Percentiles rank a stretch among this genome's conserved stretches.
These are phyloP conservation scores for Wickerhamomyces canadensis DNA, from an alignment of 805 yeast genomes.

Conservation along the genomic window DNA sequence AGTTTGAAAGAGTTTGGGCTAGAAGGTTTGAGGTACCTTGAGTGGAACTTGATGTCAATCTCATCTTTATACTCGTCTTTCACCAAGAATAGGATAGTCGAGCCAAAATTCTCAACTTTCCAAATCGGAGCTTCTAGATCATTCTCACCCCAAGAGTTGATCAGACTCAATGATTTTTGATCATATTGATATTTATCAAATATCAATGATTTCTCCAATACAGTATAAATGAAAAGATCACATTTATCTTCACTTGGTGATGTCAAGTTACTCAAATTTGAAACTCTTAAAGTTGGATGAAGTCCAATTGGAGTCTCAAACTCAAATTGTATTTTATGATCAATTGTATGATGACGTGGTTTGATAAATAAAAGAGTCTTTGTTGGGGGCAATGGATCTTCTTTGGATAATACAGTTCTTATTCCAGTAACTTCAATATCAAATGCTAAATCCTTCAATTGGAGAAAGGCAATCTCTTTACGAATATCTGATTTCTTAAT, in stretches of 20 bases:
- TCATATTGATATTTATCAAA: slow-evolving; percentile 51
- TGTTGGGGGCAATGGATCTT: slow-evolving; percentile 17
- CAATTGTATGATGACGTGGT: slow-evolving; percentile 15
- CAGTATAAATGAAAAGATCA: slow-evolving; percentile 36
- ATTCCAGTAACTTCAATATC: slow-evolving; percentile 22
- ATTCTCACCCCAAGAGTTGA: slow-evolving; percentile 46
- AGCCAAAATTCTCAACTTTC: slow-evolving; percentile 39
- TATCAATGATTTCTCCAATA: slow-evolving; percentile 41
- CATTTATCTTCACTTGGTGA: slow-evolving; percentile 27
- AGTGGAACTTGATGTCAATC: slow-evolving; percentile 42
- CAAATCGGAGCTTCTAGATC: slow-evolving; percentile 55
- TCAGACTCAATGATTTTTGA: slow-evolving; percentile 25
- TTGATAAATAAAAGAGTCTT: slow-evolving; percentile 20
- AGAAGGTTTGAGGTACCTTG: slow-evolving; percentile 43
- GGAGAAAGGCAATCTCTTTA: slow-evolving; percentile 22
- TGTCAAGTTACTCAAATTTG: slow-evolving; percentile 6
- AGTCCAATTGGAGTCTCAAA: slow-evolving; percentile 28
- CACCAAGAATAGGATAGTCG: slow-evolving; percentile 36
- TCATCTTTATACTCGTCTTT: slow-evolving; percentile 14
- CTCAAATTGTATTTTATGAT: slow-evolving; percentile 8
- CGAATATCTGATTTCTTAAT: slow-evolving; percentile 8
- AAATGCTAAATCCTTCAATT: slow-evolving; percentile 9
- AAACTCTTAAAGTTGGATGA: slow-evolving; percentile 29
- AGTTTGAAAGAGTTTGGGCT: slow-evolving; percentile 13
- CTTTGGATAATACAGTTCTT: slow-evolving; percentile 11